These are phyloP conservation scores for Rhexocercosporidium sp. DNA, from an alignment of 2,329 filamentous ascomycete species.

Conservation along the genomic window DNA sequence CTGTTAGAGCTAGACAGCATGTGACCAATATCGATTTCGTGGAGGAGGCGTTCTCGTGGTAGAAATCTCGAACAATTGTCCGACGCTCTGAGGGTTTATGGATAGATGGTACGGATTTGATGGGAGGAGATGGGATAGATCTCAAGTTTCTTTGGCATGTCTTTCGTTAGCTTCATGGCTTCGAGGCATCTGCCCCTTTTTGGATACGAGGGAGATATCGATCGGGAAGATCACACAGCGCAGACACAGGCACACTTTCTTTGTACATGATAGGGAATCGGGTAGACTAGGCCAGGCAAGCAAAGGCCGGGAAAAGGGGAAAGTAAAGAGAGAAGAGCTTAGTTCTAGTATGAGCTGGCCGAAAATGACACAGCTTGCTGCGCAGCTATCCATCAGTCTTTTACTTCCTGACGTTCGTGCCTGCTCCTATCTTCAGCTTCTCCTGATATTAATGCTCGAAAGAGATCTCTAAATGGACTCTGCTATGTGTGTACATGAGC, in stretches of 20 bases:
- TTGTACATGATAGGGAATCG: slow-evolving; percentile 25
- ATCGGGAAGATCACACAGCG: background rate
- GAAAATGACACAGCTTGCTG: slow-evolving; percentile 8
- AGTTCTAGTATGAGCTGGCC: background rate
- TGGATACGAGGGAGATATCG: background rate
- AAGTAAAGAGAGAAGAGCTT: slow-evolving; percentile 8
- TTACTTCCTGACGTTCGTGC: too few relatives aligned
- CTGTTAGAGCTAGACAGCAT: slow-evolving; percentile 68
- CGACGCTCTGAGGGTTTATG: background rate
- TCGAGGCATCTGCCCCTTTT: background rate
- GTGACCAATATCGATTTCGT: slow-evolving; percentile 75
- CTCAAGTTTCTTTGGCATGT: slow-evolving; percentile 14
- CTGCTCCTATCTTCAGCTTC: too few relatives aligned
- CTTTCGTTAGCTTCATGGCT: background rate
- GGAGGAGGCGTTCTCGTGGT: slow-evolving; percentile 78
- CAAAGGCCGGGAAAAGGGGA: background rate
- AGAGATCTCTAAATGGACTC: too few relatives aligned
- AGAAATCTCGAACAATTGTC: slow-evolving; percentile 25
- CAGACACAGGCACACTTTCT: slow-evolving; percentile 7
- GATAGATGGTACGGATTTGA: slow-evolving; percentile 5
- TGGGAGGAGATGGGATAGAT: slow-evolving; percentile 7
- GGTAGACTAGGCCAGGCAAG: slow-evolving; percentile 23
- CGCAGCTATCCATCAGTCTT: background rate
- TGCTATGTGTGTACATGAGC: too few relatives aligned
- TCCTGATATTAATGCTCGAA: too few relatives aligned